Base-by-base conservation (phyloP, 192 early-diverging fungal genomes). In the Backusella liffmaniae region DNA sequence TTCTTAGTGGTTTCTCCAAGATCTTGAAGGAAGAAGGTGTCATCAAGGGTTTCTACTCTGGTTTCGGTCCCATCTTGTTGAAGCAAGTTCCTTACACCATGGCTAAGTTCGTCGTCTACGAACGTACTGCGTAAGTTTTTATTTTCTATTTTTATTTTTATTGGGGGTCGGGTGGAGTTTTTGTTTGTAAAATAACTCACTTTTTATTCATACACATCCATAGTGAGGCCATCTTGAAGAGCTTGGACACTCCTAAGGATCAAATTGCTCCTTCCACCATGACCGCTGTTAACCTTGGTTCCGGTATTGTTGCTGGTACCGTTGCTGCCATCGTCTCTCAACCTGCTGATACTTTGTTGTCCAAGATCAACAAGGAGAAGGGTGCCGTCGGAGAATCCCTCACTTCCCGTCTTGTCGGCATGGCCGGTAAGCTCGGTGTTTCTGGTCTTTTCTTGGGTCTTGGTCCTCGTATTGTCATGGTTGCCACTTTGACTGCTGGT, bases 1-100 rank as follows among this genome's bases (percentile, higher is more conserved):
- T 93, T 44, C 66, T 86, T 13, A 76, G 83, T 53, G 92, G 89
- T 46, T 91, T 92, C 81, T 72, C 76, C 32, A 80, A 86, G 41
- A 87, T 93, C 77, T 69, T 87, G 37, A 84, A 76, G 76, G 88
- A 91, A 75, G 92, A 93, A 67, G 92, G 92, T 76, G 73, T 91
- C 70, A 37, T 88, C 56, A 79, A 83, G 37, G 92, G 92, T 53
- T 92, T 93, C 82, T 91, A 92, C 84, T 90, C 90, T 80, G 92
- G 92, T 65, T 92, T 94, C 76, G 91, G 89, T 41, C 92, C 92
- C 44, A 90, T 92, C 73, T 82, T 91, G 42, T 90, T 91, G 84
- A 92, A 89, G 84, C 92, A 94, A 80, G 85, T 94, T 68, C 92
- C 92, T 13, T 94, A 94, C 82, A 94, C 92, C 34, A 90, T 94